phyloP scores from a whole-genome alignment of 805 yeast species.

The Pichia occidentalis region DNA sequence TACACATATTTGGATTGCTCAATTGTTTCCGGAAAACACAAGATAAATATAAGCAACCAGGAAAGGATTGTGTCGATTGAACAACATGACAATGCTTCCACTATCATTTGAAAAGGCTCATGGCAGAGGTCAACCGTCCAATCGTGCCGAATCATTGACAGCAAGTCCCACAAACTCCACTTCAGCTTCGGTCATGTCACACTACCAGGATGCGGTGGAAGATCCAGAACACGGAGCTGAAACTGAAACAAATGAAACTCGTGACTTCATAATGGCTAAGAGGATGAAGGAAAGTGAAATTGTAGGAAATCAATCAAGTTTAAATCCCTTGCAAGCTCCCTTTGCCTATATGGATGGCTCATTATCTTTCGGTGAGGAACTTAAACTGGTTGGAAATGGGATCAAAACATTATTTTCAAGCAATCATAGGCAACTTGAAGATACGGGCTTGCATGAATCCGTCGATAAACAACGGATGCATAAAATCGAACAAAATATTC shows the following conservation, averaged over 20 bases:
- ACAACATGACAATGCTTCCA: too few species aligned
- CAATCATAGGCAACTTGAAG: constrained; percentile 5
- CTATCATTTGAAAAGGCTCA: too few species aligned
- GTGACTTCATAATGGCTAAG: constrained; percentile 10
- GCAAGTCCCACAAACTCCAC: not conserved
- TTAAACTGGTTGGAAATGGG: not conserved
- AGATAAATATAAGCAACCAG: too few species aligned
- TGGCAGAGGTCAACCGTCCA: too few species aligned
- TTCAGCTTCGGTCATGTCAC: not conserved
- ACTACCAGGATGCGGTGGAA: constrained; percentile 1
- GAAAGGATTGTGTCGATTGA: too few species aligned
- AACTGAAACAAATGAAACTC: too few species aligned
- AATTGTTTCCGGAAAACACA: too few species aligned
- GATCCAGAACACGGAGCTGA: too few species aligned
- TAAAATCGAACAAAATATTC: constrained; percentile 3
- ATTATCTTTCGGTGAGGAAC: not conserved
- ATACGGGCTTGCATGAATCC: constrained; percentile 7
- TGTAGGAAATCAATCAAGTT: constrained; percentile 4
- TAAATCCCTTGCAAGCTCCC: constrained; percentile 12
- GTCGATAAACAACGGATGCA: constrained; percentile 6
- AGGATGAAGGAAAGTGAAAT: constrained; percentile 9
- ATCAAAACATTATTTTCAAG: not conserved
- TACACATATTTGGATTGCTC: too few species aligned
- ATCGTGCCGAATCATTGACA: too few species aligned
- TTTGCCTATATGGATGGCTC: constrained; percentile 11